Conservation (phyloP, 768 basidiomycete species). For the Cystobasidium tubakii region DNA sequence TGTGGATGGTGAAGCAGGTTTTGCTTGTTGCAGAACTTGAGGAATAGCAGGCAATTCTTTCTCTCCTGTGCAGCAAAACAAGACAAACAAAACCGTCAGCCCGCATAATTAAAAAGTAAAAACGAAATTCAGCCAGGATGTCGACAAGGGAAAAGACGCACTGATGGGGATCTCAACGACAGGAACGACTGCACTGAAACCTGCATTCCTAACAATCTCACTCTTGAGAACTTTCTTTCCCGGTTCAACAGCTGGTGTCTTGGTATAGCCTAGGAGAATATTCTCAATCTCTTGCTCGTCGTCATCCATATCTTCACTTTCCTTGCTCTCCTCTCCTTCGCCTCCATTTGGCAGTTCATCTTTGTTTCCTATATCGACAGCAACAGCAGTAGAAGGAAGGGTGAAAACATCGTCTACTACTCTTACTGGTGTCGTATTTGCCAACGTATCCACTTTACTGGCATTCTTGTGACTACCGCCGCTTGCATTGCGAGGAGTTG, state of each 20-base stretch:
- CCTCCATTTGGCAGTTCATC: not conserved
- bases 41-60: slow-evolving; percentile 11
- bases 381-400: not conserved
- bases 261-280: slow-evolving; percentile 27
- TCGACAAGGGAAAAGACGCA: not conserved
- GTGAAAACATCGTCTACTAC: slow-evolving; percentile 34
- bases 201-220: not conserved
- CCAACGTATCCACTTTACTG: not conserved
- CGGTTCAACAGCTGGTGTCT: slow-evolving; percentile 15
- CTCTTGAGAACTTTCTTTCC: not conserved
- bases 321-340: slow-evolving; percentile 16
- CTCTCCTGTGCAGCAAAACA: slow-evolving; percentile 8
- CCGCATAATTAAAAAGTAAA: not conserved
- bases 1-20: not conserved
- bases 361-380: not conserved
- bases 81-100: not conserved
- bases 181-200: not conserved
- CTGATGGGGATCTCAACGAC: not conserved
- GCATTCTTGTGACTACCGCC: not conserved
- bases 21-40: not conserved
- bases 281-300: slow-evolving; percentile 29
- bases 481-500: not conserved
- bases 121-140: not conserved
- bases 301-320: slow-evolving; percentile 23
- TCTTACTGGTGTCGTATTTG: slow-evolving; percentile 16